Conservation (phyloP, 2,329 filamentous ascomycete species). For the Scorias spongiosa region DNA sequence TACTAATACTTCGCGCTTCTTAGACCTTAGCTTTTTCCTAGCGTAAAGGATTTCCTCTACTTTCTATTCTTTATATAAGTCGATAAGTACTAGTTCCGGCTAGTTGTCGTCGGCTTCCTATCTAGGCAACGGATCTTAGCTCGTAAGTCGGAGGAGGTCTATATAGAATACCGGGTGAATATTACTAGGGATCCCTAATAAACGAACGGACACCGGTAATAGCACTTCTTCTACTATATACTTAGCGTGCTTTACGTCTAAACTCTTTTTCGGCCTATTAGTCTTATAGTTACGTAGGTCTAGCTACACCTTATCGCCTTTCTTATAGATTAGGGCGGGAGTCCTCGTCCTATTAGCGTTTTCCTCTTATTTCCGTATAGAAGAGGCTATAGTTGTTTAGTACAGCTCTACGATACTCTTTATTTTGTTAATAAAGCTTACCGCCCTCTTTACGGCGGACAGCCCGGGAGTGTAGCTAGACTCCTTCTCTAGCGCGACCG, state of each 20-base stretch:
- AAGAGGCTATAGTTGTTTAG: not conserved
- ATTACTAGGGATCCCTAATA: not conserved
- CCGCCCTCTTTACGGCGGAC: not conserved
- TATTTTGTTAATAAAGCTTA: not conserved
- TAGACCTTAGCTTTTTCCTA: too few species aligned
- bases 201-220: not conserved
- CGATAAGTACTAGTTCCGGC: too few species aligned
- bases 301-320: constrained; percentile 1
- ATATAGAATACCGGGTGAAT: constrained; percentile 1
- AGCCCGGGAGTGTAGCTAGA: not conserved
- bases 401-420: not conserved
- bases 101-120: too few species aligned
- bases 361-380: not conserved
- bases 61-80: too few species aligned
- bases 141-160: not conserved
- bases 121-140: not conserved
- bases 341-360: not conserved
- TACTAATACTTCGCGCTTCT: too few species aligned
- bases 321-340: not conserved
- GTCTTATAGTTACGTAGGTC: not conserved
- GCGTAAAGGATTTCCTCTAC: too few species aligned
- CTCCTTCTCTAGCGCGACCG: not conserved
- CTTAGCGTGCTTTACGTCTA: not conserved
- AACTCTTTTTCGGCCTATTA: not conserved
- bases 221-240: not conserved